Evolutionary conservation across 2,329 filamentous ascomycete genomes (phyloP).

Genomic region (Colletotrichum tropicale): DNA sequence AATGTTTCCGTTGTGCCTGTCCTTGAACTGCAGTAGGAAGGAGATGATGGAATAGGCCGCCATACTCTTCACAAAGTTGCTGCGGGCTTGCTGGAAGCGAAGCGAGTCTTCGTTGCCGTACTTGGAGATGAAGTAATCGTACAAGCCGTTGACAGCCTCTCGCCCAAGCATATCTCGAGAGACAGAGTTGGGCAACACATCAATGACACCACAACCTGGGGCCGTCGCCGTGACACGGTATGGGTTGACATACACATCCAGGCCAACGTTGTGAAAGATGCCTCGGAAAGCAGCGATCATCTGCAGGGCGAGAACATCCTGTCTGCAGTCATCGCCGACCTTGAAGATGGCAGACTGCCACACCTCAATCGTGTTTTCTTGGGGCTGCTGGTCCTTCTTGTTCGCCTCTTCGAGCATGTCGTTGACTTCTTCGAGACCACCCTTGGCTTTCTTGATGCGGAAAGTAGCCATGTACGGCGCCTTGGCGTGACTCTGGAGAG

Average conservation of each 20-base stretch:
- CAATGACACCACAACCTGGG: conserved; percentile 96
- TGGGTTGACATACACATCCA: conserved; percentile 96
- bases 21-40: conserved; percentile 97
- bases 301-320: conserved; percentile 94
- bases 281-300: conserved; percentile 98
- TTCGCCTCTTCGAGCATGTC: conserved; percentile 54
- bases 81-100: conserved; percentile 91
- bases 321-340: conserved; percentile 96
- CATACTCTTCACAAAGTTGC: conserved; percentile 99
- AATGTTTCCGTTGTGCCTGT: conserved; percentile 98
- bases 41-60: conserved; percentile 97
- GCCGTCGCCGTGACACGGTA: conserved; percentile 98
- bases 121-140: conserved; percentile 97
- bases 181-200: conserved; percentile 96
- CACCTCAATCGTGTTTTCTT: conserved; percentile 77
- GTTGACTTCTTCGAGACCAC: conserved; percentile 55
- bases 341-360: conserved; percentile 99
- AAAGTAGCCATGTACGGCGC: conserved; percentile 99
- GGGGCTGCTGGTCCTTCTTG: conserved; percentile 34
- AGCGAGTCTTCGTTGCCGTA: conserved; percentile 97
- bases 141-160: conserved; percentile 96
- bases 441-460: conserved; percentile 83
- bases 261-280: conserved; percentile 92
- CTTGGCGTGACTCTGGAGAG: conserved; percentile 96
- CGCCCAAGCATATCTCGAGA: conserved; percentile 98